Base-by-base conservation (phyloP, 305 asterid species). In the Fraxinus greggii region DNA sequence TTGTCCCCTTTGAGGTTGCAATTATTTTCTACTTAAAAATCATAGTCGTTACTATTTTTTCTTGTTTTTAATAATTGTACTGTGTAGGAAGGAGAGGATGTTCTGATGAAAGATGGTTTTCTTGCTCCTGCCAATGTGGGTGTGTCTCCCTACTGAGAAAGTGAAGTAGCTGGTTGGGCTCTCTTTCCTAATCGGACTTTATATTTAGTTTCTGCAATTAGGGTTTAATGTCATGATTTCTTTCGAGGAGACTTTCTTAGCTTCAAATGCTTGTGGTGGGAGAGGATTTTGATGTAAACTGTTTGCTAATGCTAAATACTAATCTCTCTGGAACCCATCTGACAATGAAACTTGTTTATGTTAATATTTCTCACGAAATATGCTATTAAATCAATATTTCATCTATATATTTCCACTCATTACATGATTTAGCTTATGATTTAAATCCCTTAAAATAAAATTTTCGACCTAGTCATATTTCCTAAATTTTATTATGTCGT, bases 41-140 rank as follows among this genome's bases (percentile, higher is more conserved):
- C 10, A 8, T 42, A 12, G 54, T 42, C 54, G 12, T 42, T 42
- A 42, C n/a, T 42, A 21, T 63, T 35, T 19, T 51, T 48, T 29
- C 78, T 8, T 32, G 1, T n/a, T 5, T 12, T 23, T 42, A 45
- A 35, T 77, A 76, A 6, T 31, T 26, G 48, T 73, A 70, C 29
- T 32, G 26, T 42, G 87, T 78, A 94, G 98, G 97, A 95, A 80
- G 99, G 94, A 35, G 99, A 94, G 38, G 97, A 92, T 87, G 93
- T 88, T 80, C 87, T 92, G 90, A 92, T 91, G 96, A 94, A 92
- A 90, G 99, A 94, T 83, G 99, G 98, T 77, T 94, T 91, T 87
- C 98, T 94, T 82, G 90, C 89, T 80, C 91, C 95, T 9, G 90
- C 99, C 26, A 95, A 94, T 83, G 87, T 95, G 84, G 97, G 97